Evolutionary conservation across 805 yeast genomes (phyloP).

Genomic region (Candida nitratophila): DNA sequence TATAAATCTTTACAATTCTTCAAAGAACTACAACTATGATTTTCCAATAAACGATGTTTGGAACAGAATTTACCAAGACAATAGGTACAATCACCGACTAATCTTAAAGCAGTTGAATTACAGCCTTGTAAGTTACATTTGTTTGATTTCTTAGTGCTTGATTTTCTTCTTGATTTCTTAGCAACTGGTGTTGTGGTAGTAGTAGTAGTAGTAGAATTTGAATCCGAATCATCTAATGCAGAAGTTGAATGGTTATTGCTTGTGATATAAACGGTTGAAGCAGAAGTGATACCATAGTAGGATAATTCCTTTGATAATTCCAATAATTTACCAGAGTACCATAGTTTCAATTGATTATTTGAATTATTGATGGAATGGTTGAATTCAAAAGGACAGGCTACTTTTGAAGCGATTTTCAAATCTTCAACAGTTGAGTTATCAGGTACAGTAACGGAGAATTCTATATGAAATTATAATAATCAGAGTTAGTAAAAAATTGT

Average conservation of each 20-base stretch:
- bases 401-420: slow-evolving; percentile 38
- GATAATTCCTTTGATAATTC: slow-evolving; percentile 18
- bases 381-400: slow-evolving; percentile 24
- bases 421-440: slow-evolving; percentile 47
- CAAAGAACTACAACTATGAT: slow-evolving; percentile 73
- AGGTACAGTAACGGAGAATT: slow-evolving; percentile 40
- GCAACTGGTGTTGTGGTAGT: slow-evolving; percentile 1
- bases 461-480: slow-evolving; percentile 1
- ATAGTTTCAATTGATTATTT: slow-evolving; percentile 16
- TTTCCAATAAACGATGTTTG: slow-evolving; percentile 80
- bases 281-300: slow-evolving; percentile 21
- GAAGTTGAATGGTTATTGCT: slow-evolving; percentile 5
- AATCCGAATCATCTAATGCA: slow-evolving; percentile 6
- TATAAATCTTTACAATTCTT: slow-evolving; percentile 75
- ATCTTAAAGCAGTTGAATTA: slow-evolving; percentile 52
- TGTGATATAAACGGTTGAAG: slow-evolving; percentile 25
- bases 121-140: slow-evolving; percentile 52
- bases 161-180: slow-evolving; percentile 24
- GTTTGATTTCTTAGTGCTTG: slow-evolving; percentile 31
- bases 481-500: slow-evolving; percentile 8
- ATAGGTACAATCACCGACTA: slow-evolving; percentile 79
- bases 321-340: slow-evolving; percentile 27
- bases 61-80: slow-evolving; percentile 84
- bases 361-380: slow-evolving; percentile 2
- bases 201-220: not conserved